Evolutionary conservation across 176 grass and related monocot species (phyloP), one percentile per base, ranked within the genome.

Genomic region (Alopecurus myosuroides): DNA sequence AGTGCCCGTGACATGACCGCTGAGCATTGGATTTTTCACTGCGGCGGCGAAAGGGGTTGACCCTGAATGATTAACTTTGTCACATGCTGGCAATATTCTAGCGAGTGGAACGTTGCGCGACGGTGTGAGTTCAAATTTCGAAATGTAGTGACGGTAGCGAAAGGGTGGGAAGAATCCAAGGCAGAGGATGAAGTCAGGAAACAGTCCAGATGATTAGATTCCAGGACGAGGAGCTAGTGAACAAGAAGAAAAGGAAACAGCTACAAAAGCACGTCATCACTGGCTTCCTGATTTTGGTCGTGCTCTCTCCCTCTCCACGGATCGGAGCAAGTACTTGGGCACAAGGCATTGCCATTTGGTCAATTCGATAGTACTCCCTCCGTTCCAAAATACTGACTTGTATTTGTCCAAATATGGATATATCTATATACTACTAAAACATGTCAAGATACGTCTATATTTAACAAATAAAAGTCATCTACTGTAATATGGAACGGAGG

Each of bases 51-150:
- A 39, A 39, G n/a, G 19, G 12, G 19, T 46, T 44, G 42, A 72
- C 67, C 13, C 31, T 10, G 26, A 30, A 68, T 74, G 39, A 62
- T 83, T 10, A 42, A 77, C 41, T 29, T 69, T 35, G 28, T 17
- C 22, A 66, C 7, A 53, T 66, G 17, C 26, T 63, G 0, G 61
- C 29, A 66, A 36, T 66, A 20, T 66, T 66, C 17, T 10, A 66
- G 63, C 17, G 63, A 29, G 4, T 10, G 42, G 25, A 33, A 5
- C 35, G 26, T 68, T 23, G 58, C 12, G 17, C 30, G 26, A 18
- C 42, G 3, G 2, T 45, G 0, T 0, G 11, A 10, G 20, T 77
- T 80, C 86, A 79, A 89, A 85, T 68, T 85, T 85, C 77, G 23
- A 88, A 85, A 61, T 77, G 29, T 1, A 10, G 14, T 60, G 56